These are phyloP conservation scores for Ciborinia camelliae DNA, from an alignment of 2,329 filamentous ascomycete genomes.

Conservation along the genomic window DNA sequence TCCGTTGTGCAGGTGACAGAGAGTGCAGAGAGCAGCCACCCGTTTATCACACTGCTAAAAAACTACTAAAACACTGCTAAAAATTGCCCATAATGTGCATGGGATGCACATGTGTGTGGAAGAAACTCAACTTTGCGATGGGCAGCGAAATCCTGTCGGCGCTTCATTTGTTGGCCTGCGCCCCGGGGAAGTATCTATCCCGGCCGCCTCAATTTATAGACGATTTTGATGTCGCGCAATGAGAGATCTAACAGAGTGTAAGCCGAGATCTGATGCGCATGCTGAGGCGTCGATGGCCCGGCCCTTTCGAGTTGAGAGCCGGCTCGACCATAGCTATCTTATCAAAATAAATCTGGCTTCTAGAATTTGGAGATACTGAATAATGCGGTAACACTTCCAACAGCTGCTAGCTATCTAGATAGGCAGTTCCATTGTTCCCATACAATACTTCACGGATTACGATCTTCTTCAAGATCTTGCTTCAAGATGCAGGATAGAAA, in stretches of 20 bases:
- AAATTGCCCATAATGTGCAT: background rate
- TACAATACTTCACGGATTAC: background rate
- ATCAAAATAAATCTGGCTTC: background rate
- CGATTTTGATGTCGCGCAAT: background rate
- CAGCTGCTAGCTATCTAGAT: background rate
- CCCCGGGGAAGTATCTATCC: conserved; percentile 4
- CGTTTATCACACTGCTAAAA: conserved; percentile 6
- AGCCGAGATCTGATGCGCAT: conserved; percentile 8
- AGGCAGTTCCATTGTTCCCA: background rate
- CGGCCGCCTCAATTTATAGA: background rate
- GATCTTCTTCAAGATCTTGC: background rate
- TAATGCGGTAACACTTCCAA: background rate
- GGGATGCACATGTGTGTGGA: background rate
- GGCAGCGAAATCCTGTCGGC: background rate
- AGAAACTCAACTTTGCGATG: background rate
- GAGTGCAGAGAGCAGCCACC: conserved; percentile 11
- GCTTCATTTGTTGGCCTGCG: background rate
- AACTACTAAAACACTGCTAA: too few species aligned
- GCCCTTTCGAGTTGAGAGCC: background rate
- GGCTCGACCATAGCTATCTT: background rate
- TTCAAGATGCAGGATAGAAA: background rate
- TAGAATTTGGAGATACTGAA: background rate
- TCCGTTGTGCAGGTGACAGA: conserved; percentile 4
- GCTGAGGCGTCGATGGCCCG: background rate
- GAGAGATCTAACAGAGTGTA: background rate